Conservation (phyloP, 305 asterid species). For the Fraxinus baroniana region DNA sequence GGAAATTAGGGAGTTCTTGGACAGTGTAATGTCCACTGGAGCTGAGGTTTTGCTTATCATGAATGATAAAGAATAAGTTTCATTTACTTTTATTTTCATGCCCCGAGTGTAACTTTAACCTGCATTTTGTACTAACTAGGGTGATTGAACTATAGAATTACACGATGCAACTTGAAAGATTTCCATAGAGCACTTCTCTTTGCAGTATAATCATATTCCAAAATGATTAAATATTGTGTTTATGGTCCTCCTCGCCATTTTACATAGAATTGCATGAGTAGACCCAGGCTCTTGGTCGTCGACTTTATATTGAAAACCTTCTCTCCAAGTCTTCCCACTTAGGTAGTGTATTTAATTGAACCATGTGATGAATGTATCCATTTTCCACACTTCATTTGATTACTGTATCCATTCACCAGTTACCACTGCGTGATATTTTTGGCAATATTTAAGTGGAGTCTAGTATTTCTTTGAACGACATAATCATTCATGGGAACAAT, state of each 20-base stretch:
- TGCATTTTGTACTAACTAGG: background rate
- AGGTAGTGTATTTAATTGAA: background rate
- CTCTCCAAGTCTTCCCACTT: background rate
- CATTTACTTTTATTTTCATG: background rate
- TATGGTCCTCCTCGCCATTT: background rate
- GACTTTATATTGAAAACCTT: background rate
- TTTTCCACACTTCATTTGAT: background rate
- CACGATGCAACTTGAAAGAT: background rate
- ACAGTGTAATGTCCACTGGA: conserved; percentile 40
- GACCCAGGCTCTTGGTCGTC: background rate
- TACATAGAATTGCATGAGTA: background rate
- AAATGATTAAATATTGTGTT: background rate
- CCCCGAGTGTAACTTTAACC: background rate
- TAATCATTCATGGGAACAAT: background rate
- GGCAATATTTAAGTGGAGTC: background rate
- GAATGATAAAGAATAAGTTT: conserved; percentile 40
- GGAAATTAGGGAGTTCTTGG: conserved; percentile 52
- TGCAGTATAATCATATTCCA: background rate
- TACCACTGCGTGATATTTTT: background rate
- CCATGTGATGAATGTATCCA: background rate
- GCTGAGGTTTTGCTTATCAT: conserved; percentile 72
- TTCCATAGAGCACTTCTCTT: background rate
- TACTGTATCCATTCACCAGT: background rate
- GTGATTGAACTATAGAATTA: background rate
- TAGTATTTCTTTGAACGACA: background rate